phyloP scores from a whole-genome alignment of 257 asterid species.

The Scutellaria baicalensis region DNA sequence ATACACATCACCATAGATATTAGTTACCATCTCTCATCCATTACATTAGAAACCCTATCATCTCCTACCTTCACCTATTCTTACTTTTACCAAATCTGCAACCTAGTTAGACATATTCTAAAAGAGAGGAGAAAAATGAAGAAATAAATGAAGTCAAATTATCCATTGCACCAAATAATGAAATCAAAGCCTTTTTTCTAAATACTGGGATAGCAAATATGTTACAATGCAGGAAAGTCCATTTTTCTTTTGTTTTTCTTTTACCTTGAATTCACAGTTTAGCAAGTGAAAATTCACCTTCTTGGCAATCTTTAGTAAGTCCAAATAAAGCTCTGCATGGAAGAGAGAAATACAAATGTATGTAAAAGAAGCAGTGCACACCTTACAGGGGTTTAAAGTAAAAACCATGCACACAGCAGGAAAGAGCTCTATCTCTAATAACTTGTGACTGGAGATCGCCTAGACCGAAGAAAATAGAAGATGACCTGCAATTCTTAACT shows the following conservation, averaged over 20 bases:
- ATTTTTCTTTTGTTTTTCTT: slow-evolving; percentile 13
- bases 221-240: slow-evolving; percentile 18
- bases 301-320: slow-evolving; percentile 50
- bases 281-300: slow-evolving; percentile 49
- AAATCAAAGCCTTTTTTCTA: background rate
- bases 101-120: slow-evolving; percentile 16
- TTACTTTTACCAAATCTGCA: slow-evolving; percentile 14
- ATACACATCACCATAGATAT: slow-evolving; percentile 12
- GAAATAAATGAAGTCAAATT: background rate
- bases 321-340: slow-evolving; percentile 56
- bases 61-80: slow-evolving; percentile 17
- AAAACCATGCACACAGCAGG: background rate
- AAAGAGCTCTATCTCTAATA: background rate
- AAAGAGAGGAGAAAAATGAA: slow-evolving; percentile 2
- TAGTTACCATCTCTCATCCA: background rate
- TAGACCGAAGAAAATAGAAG: background rate
- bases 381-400: slow-evolving; percentile 11
- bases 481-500: background rate
- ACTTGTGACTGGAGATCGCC: background rate
- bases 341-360: slow-evolving; percentile 28
- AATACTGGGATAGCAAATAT: slow-evolving; percentile 10
- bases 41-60: background rate
- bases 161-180: slow-evolving; percentile 1
- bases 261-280: slow-evolving; percentile 32
- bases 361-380: slow-evolving; percentile 22